phyloP scores from a whole-genome alignment of 805 yeast species.

The Hanseniaspora lindneri region DNA sequence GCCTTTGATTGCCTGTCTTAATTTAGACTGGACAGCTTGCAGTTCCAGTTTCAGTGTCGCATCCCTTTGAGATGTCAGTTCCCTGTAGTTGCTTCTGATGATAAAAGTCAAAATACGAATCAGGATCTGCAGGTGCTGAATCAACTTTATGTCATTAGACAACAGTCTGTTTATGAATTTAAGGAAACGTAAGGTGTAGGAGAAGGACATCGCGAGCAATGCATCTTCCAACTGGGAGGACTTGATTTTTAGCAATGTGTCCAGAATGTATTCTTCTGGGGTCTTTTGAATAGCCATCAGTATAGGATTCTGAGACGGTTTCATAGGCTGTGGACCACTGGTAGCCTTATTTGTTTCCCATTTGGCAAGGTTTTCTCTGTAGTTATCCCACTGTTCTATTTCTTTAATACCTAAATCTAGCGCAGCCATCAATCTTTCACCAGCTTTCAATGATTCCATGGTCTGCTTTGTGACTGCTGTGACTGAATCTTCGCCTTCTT shows the following conservation, averaged over 20 bases:
- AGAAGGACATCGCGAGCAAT: constrained; percentile 77
- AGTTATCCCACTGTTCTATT: constrained; percentile 43
- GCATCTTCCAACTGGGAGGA: constrained; percentile 90
- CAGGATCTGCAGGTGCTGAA: constrained; percentile 47
- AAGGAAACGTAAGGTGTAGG: constrained; percentile 60
- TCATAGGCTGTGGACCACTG: constrained; percentile 38
- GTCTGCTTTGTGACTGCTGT: constrained; percentile 70
- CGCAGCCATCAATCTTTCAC: constrained; percentile 87
- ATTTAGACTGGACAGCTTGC: constrained; percentile 46
- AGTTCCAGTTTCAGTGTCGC: constrained; percentile 52
- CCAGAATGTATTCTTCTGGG: constrained; percentile 71
- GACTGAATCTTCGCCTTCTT: constrained; percentile 29
- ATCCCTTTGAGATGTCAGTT: constrained; percentile 60
- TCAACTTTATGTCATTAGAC: constrained; percentile 33
- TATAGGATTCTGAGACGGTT: constrained; percentile 60
- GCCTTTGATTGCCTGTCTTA: constrained; percentile 44
- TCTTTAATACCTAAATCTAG: constrained; percentile 71
- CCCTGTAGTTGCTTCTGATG: constrained; percentile 62
- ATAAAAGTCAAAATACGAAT: constrained; percentile 68
- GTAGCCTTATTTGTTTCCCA: constrained; percentile 34
- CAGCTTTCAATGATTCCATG: constrained; percentile 82
- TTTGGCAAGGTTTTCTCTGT: constrained; percentile 33
- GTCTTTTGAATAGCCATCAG: constrained; percentile 56
- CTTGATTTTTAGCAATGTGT: constrained; percentile 54
- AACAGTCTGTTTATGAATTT: constrained; percentile 70